Base-by-base conservation (phyloP, 352 stramenopile species). In the Labyrinthula sp. region DNA sequence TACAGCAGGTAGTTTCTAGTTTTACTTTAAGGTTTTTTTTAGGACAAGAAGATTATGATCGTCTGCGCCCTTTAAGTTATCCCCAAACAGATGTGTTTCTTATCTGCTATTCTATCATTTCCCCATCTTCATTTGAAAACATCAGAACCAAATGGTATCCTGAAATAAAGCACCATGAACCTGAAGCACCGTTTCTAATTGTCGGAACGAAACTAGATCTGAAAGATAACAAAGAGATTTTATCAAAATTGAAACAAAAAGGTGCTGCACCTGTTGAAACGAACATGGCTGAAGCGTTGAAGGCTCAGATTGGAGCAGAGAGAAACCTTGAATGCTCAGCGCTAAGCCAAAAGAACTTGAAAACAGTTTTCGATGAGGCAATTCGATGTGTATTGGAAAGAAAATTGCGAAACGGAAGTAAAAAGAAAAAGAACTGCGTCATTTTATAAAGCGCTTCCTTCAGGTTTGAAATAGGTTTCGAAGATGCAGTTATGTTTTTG, bases 81-180 rank as follows among this genome's bases (percentile, higher is more conserved):
- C 82, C 82, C 8, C 75, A 90, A 61, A 94, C 83, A 14, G 79
- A 94, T 47, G 79, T 93, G 12, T 94, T 94, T 46, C 66, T 94
- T 21, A 77, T 94, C 49, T 93, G 81, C 58, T 94, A 92, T 61
- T 84, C 77, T 18, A 77, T 94, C 48, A 77, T 87, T 27, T 84
- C 71, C 49, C 73, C 73, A 12, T 75, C 72, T 3, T 89, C 74
- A 5, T 94, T 93, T 59, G 80, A 93, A 54, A 93, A 94, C 59
- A 77, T 94, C 30, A 79, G 79, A 56, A 77, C 73, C 54, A 94
- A 64, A 35, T 64, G 43, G 47, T 49, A 57, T 22, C 50, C 47
- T n/a, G 48, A 67, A 36, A 63, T 71, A 36, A 43, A 49, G n/a
- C 58, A 67, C 31, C 56, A 70, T 29, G 59, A 61, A 8, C 52